Evolutionary conservation across 2,329 filamentous ascomycete genomes (phyloP), one percentile per base, ranked within the genome.

Genomic region (Alternaria brassicicola): DNA sequence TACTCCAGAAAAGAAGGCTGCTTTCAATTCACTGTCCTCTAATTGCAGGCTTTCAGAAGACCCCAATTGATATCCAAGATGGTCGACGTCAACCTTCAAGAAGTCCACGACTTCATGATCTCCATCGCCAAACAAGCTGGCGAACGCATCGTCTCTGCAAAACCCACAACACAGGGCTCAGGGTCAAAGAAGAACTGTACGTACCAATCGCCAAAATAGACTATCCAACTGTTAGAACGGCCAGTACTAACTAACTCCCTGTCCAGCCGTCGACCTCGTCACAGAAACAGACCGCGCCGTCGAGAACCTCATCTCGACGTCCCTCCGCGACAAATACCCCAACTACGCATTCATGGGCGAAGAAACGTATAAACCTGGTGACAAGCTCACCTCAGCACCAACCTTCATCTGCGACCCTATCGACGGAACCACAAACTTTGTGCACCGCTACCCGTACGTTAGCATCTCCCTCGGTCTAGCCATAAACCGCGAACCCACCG

Each of bases 351-450:
- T 78, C 72, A 74, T 77, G 72, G 75, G 75, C 58, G 74, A 76
- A 57, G 53, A 94, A 78, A 92, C 90, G 2, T 88, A 92, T 80
- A 82, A 87, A 62, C 85, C 89, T 1, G 89, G 89, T 67, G 79
- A 79, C 64, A 77, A 70, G n/a, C 81, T 94, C 45, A 89, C 86
- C 0, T 76, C 82, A 28, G 83, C 83, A 15, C 90, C 91, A 2
- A 94, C 91, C 41, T 93, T 93, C 78, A 85, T 93, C 71, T 88
- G 91, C 65, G 91, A 94, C 74, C 91, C 91, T 42, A 93, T 94
- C 67, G 91, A 94, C 78, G 91, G 89, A 71, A 93, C 86, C 6
- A 92, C 89, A 49, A 93, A 93, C 82, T 93, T 94, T 71, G 85
- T 93, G 45, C 91, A 93, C 78, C 85, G 84, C 19, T 89, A 91